phyloP scores from a whole-genome alignment of 345 rosid genomes.

The Noccaea caerulescens region DNA sequence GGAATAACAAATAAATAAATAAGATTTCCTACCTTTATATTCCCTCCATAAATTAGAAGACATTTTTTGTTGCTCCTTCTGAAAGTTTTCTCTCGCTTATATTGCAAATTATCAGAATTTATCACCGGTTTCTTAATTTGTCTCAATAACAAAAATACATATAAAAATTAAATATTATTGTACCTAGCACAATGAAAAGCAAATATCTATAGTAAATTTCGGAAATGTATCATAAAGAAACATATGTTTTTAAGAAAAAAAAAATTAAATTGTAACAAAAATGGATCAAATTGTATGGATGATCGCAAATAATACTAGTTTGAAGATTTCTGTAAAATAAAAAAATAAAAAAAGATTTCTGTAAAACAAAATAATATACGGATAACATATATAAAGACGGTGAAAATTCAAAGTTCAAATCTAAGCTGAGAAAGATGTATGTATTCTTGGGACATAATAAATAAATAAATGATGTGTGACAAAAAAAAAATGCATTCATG shows the following conservation, averaged over 20 bases:
- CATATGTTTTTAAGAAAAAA: neutral
- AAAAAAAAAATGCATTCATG: neutral
- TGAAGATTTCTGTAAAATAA: neutral
- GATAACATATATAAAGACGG: neutral
- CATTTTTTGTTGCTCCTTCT: no score
- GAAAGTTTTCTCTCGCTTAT: no score
- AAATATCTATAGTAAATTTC: neutral
- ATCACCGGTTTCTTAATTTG: no score
- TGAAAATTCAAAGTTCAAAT: no score
- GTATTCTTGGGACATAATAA: neutral
- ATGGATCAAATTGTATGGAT: neutral
- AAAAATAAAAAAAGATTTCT: no score
- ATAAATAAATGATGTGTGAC: neutral
- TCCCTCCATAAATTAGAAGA: no score
- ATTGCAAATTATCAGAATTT: no score
- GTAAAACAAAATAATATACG: no score
- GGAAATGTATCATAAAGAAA: neutral
- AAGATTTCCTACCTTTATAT: constrained; percentile 13
- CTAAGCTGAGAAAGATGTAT: neutral
- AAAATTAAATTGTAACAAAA: neutral
- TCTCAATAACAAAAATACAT: neutral
- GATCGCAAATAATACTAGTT: neutral
- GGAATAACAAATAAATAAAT: constrained; percentile 20
- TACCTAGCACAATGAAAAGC: neutral
- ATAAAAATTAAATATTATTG: neutral